Evolutionary conservation across 768 basidiomycete species (phyloP), one percentile per base, ranked within the genome.

Genomic region (Imleria badia): DNA sequence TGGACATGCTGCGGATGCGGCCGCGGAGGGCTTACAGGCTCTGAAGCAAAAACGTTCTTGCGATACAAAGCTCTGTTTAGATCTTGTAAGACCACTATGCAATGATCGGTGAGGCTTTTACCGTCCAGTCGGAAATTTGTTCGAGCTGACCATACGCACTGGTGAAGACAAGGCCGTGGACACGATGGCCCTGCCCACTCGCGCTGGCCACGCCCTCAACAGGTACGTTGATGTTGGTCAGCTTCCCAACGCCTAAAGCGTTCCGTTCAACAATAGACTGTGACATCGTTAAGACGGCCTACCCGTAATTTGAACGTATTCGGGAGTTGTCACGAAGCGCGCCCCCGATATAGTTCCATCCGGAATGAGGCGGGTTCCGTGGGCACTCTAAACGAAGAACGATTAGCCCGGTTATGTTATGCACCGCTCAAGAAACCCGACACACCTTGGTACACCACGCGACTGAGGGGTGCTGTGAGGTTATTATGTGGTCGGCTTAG

Each of bases 111-210:
- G 35, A 56, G 50, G 48, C 34, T 41, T 59, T 63, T 70, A 79
- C 82, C 44, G 85, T 89, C 91, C 91, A 92, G 65, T 91, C 84
- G 60, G 83, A 78, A 38, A 88, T 74, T 63, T 89, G 78, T 60
- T 79, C 58, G 5, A 81, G 58, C 44, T 73, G 71, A 20, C 82
- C 84, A 69, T 85, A 89, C n/a, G 84, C 85, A 55, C 53, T 78
- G 20, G 87, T 86, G 67, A 89, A 89, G n/a, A 91, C 84, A 40
- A 89, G 76, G 4, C 82, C 85, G 29, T 86, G 87, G 33, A 81
- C 78, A 11, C 80, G 84, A 62, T 82, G 84, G 15, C 81, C 84
- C n/a, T 64, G 62, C 17, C 81, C 80, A 58, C 81, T 79, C 45
- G 79, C 78, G 41, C 85, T 86, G 19, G 81, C 84, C 43, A 54